Evolutionary conservation across 129 eudicot genomes (phyloP), one percentile per base, ranked within the genome.

Genomic region (Gnaphalium uliginosum): DNA sequence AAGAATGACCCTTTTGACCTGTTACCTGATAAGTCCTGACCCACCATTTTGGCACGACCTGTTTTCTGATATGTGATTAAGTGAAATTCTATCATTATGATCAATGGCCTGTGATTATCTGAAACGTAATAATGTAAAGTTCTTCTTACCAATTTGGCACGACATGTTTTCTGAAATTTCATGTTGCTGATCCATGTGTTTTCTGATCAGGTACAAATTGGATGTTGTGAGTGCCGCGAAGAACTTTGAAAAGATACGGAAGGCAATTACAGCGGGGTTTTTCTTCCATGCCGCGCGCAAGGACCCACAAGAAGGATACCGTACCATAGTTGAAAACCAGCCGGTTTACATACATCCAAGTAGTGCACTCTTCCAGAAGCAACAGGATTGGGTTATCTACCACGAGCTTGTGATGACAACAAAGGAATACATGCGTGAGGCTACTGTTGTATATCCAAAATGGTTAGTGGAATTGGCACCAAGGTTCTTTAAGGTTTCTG

Each of bases 401-500:
- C 84, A 85, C 26, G 93, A 88, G 70, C 43, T 88, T 4, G 86
- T 88, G n/a, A 62, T 80, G 87, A 88, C 93, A 9, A 85, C 86
- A 2, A 85, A 78, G n/a, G 87, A 85, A 67, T 85, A 85, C 37
- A 88, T 88, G 93, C 76, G 87, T 14, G 81, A 85, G 64, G 86
- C 79, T 7, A 74, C 76, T 15, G 86, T 77, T 50, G 46, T 88
- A 13, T 79, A 88, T 46, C 87, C 89, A 21, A 86, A 85, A 27
- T 85, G 93, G 89, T 75, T 88, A 17, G 81, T 82, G 2, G 86
- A 85, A 74, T 68, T 83, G 2, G 89, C 93, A 25, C 93, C 93
- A 1, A 86, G 98, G 25, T 89, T 92, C 81, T 92, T 89, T 72
- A 92, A 89, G 78, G 88, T 84, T 21, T 75, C 96, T 18, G 96